Evolutionary conservation across 495 filamentous ascomycete species (phyloP).

Genomic region (Podospora pseudopauciseta): DNA sequence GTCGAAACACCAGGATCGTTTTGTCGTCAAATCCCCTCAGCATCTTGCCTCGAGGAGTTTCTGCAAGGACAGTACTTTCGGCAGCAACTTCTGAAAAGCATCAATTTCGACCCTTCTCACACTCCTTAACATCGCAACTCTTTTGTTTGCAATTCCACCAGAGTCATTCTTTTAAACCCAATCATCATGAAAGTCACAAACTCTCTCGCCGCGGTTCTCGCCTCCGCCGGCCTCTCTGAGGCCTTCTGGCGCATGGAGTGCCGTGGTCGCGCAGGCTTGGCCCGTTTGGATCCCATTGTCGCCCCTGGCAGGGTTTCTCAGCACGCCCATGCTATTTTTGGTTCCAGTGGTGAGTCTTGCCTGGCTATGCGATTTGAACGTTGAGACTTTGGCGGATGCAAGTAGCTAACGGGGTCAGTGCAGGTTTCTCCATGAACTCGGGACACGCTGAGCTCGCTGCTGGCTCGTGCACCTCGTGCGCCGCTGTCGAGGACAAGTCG

Average conservation of each 20-base stretch:
- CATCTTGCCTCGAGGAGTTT: neutral
- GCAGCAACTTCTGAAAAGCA: neutral
- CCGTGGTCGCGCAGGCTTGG: constrained; percentile 59
- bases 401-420: neutral
- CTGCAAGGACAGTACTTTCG: neutral
- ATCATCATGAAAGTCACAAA: constrained; percentile 31
- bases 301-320: constrained; percentile 51
- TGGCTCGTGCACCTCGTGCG: constrained; percentile 61
- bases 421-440: constrained; percentile 49
- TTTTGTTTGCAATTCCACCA: constrained; percentile 3
- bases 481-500: constrained; percentile 61
- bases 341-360: constrained; percentile 52
- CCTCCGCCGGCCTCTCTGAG: constrained; percentile 36
- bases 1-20: constrained; percentile 2
- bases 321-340: constrained; percentile 74
- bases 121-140: neutral
- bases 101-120: constrained; percentile 1
- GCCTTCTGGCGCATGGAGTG: constrained; percentile 93
- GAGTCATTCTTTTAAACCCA: constrained; percentile 18
- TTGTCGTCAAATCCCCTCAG: neutral
- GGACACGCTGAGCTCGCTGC: constrained; percentile 48
- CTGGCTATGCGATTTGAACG: neutral
- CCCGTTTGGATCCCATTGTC: constrained; percentile 70
- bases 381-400: constrained; percentile 4
- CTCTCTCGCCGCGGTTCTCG: constrained; percentile 25